A percentile compares a stretch with the other conserved stretches of the same genome.
Conservation (phyloP, 257 asterid genomes). For the Jacaranda copaia region DNA sequence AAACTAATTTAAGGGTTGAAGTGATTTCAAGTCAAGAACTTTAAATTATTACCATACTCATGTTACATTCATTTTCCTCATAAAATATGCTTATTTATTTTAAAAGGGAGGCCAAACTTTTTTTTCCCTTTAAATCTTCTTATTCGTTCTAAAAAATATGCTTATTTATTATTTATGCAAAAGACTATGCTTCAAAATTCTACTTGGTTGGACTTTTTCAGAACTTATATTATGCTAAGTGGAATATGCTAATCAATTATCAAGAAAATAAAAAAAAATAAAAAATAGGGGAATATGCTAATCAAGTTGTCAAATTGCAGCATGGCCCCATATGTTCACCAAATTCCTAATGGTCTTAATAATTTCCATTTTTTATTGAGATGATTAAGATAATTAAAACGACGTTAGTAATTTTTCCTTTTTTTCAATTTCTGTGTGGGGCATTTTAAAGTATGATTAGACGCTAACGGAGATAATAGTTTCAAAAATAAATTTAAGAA, state of each 20-base stretch:
- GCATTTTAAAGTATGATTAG: too few species aligned
- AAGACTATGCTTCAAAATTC: background rate
- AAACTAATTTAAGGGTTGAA: too few species aligned
- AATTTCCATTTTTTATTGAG: background rate
- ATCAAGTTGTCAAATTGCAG: too few species aligned
- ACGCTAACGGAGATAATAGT: too few species aligned
- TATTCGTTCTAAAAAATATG: background rate
- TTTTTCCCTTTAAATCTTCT: too few species aligned
- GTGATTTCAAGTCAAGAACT: too few species aligned
- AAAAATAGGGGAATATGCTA: too few species aligned
- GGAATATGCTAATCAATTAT: background rate
- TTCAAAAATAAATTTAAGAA: background rate
- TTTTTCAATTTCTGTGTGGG: background rate
- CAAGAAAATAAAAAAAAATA: too few species aligned
- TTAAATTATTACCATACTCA: too few species aligned
- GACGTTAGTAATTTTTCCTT: background rate
- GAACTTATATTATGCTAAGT: background rate
- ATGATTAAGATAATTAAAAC: background rate
- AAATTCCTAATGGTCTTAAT: background rate
- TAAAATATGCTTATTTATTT: too few species aligned
- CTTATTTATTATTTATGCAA: background rate
- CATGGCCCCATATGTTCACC: background rate
- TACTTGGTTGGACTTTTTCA: background rate
- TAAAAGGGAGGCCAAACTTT: too few species aligned
- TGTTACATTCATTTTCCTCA: too few species aligned